Conservation (phyloP, 2,329 filamentous ascomycete species). For the Penicillium brevicompactum region DNA sequence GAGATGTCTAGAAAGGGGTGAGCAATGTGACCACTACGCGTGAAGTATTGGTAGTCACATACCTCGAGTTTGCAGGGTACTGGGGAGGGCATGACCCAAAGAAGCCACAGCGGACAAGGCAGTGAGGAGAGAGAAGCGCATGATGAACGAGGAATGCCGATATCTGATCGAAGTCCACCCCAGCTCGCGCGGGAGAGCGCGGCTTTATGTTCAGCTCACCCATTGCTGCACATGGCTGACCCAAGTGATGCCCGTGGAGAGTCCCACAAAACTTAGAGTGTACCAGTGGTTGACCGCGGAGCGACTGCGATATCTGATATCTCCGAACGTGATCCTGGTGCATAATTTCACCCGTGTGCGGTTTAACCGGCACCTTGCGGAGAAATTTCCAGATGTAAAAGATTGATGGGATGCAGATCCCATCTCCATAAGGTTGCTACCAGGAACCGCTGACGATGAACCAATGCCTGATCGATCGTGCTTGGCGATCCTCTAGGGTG, state of each 20-base stretch:
- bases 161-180: not conserved
- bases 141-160: not conserved
- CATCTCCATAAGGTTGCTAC: not conserved
- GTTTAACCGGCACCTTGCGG: not conserved
- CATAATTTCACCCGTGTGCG: not conserved
- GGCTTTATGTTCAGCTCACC: constrained; percentile 3
- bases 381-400: not conserved
- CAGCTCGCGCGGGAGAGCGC: not conserved
- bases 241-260: not conserved
- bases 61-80: constrained; percentile 15
- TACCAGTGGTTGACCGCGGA: not conserved
- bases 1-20: constrained; percentile 13
- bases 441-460: not conserved
- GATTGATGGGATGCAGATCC: not conserved
- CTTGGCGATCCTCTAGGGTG: constrained; percentile 10
- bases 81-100: constrained; percentile 11
- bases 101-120: constrained; percentile 10
- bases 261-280: not conserved
- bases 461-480: constrained; percentile 1
- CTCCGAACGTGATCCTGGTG: not conserved
- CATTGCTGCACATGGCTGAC: not conserved
- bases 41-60: not conserved
- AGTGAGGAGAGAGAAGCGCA: constrained; percentile 15
- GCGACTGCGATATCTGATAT: not conserved
- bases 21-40: not conserved